phyloP scores from a whole-genome alignment of 2,329 filamentous ascomycete genomes.

The Ophiobolus disseminans region DNA sequence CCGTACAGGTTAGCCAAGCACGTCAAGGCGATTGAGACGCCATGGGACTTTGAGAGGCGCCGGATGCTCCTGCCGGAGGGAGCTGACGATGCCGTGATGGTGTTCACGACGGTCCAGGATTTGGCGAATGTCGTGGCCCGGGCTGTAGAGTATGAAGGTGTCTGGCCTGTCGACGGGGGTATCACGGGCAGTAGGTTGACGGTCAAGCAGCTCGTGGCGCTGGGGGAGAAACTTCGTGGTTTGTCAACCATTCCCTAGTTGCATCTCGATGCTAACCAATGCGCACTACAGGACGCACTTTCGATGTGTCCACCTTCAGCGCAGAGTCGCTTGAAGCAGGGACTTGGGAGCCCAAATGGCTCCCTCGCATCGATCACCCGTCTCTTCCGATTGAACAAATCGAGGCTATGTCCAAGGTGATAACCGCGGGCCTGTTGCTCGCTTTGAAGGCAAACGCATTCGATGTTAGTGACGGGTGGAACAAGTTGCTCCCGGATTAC shows the following conservation, averaged over 20 bases:
- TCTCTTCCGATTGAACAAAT: constrained; percentile 45
- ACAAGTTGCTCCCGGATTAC: constrained; percentile 52
- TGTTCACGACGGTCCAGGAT: constrained; percentile 27
- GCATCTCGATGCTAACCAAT: background rate
- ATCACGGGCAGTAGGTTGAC: constrained; percentile 16
- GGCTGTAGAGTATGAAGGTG: constrained; percentile 26
- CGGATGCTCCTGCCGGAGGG: constrained; percentile 21
- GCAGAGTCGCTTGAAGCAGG: constrained; percentile 50
- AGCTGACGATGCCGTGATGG: constrained; percentile 44
- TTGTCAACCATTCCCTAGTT: background rate
- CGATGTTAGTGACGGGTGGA: constrained; percentile 53
- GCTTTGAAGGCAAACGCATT: constrained; percentile 49
- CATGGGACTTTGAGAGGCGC: constrained; percentile 20
- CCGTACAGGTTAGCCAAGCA: constrained; percentile 57
- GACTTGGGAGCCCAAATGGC: constrained; percentile 49
- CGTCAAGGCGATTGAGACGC: constrained; percentile 49
- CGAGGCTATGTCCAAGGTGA: constrained; percentile 39
- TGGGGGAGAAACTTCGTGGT: constrained; percentile 26
- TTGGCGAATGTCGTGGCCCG: constrained; percentile 20
- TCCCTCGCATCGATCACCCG: constrained; percentile 32
- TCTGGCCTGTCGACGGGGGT: constrained; percentile 29
- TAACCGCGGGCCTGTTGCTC: constrained; percentile 27
- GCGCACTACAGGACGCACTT: constrained; percentile 43
- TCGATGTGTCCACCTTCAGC: constrained; percentile 53
- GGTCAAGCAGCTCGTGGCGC: constrained; percentile 9